These are phyloP conservation scores for Arctostaphylos glauca DNA, from an alignment of 148 eudicot species.

Conservation along the genomic window DNA sequence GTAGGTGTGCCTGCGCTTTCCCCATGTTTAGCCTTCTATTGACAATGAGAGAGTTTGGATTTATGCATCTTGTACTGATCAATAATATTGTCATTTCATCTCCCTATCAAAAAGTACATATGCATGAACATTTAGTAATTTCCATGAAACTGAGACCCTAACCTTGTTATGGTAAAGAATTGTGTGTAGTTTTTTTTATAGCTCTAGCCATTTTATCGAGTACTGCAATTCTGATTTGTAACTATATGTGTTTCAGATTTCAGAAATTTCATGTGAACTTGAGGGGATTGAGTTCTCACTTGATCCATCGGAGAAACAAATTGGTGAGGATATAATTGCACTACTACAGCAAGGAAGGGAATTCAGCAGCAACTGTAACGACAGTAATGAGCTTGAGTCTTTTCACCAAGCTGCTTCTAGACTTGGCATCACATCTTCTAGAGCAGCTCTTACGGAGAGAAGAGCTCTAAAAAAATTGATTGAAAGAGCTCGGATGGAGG, in stretches of 20 bases:
- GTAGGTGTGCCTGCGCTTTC: neutral
- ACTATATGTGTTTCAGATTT: conserved; percentile 46
- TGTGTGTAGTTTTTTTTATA: neutral
- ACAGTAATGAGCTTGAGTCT: conserved; percentile 75
- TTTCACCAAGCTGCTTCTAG: conserved; percentile 87
- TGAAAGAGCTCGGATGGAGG: conserved; percentile 81
- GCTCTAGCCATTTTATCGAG: neutral
- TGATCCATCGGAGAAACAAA: conserved; percentile 79
- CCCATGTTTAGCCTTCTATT: neutral
- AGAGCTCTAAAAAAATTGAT: conserved; percentile 84
- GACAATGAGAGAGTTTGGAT: neutral
- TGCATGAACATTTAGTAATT: neutral
- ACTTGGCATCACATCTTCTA: conserved; percentile 86
- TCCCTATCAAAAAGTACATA: neutral
- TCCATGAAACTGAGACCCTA: neutral
- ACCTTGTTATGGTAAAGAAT: neutral
- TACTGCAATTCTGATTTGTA: neutral
- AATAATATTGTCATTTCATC: too few species aligned
- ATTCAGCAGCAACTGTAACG: conserved; percentile 61
- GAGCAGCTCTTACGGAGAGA: conserved; percentile 89
- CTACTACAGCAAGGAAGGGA: conserved; percentile 85
- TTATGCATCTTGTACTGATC: neutral
- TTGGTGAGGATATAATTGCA: conserved; percentile 80
- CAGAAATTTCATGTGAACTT: conserved; percentile 62
- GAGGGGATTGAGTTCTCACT: conserved; percentile 66